Base-by-base conservation (phyloP, 805 yeast genomes). In the Pichia occidentalis region DNA sequence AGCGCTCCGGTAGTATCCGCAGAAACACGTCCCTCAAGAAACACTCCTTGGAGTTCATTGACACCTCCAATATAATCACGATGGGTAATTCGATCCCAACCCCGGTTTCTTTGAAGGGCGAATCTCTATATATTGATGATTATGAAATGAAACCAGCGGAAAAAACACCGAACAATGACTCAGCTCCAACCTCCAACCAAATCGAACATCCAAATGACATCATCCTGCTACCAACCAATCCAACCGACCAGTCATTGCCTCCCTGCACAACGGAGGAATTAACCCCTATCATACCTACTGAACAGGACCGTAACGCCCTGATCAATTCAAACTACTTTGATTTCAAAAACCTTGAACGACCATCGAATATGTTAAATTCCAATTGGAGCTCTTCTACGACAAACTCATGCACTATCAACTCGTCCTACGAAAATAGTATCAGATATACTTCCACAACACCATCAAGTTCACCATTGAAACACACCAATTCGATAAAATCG, bases 211-310 rank as follows among this genome's bases (percentile, higher is more conserved):
- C 9, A 25, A 20, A 40, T 24, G 46, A 51, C n/a, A 42, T 54
- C 25, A 36, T 57, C 3, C 35, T 57, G 19, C 42, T 57, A 11
- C 62, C 62, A 7, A 40, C 31, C 6, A 51, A 50, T 17, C 57
- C 60, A 3, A 41, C 43, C 5, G 59, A 56, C 32, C 52, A 52
- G 35, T 46, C 48, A 4, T 29, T 47, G 1, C 57, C 59, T 2
- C 59, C 59, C 11, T 53, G 55, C 39, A 46, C 56, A 11, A 37
- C 56, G 2, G 59, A 53, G 19, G 53, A 53, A 34, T 39, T 53
- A 30, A 49, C 57, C 4, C 58, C 57, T 11, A 49, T 53, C 7
- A 29, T 52, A 13, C 54, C 58, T 5, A n/a, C n/a, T n/a, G n/a
- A n/a, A n/a, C n/a, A n/a, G n/a, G n/a, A n/a, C n/a, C n/a, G n/a